These are phyloP conservation scores for Suhomyces vadensis DNA, from an alignment of 805 yeast genomes.

Conservation along the genomic window DNA sequence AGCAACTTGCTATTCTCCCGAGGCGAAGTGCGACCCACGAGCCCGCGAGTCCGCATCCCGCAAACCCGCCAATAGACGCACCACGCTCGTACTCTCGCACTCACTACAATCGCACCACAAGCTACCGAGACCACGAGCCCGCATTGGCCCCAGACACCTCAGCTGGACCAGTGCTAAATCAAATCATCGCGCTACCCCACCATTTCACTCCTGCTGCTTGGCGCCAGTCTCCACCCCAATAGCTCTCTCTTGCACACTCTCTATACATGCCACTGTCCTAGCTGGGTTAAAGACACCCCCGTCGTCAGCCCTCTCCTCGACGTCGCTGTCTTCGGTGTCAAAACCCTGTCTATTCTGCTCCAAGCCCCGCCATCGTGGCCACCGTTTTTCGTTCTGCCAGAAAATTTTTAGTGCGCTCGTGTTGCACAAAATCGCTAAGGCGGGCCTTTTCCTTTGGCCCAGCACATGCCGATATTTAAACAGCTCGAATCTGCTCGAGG, in stretches of 20 bases:
- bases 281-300: not conserved
- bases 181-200: slow-evolving; percentile 1
- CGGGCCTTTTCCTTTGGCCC: slow-evolving; percentile 1
- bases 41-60: slow-evolving; percentile 1
- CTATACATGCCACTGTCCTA: not conserved
- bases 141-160: not conserved
- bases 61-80: not conserved
- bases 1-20: not conserved
- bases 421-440: slow-evolving; percentile 1
- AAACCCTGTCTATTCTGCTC: too few relatives aligned
- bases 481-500: not conserved
- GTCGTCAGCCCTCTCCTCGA: not conserved
- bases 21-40: not conserved
- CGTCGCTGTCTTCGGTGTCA: too few relatives aligned
- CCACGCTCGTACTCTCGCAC: not conserved
- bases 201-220: not conserved
- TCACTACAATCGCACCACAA: not conserved
- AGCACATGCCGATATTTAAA: not conserved
- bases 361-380: not conserved
- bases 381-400: not conserved
- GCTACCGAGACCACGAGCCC: not conserved
- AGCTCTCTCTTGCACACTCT: not conserved
- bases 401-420: not conserved
- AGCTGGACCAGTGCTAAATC: not conserved
- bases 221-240: not conserved